Evolutionary conservation across 345 rosid species (phyloP), one percentile per base, ranked within the genome.

Genomic region (Punica granatum): DNA sequence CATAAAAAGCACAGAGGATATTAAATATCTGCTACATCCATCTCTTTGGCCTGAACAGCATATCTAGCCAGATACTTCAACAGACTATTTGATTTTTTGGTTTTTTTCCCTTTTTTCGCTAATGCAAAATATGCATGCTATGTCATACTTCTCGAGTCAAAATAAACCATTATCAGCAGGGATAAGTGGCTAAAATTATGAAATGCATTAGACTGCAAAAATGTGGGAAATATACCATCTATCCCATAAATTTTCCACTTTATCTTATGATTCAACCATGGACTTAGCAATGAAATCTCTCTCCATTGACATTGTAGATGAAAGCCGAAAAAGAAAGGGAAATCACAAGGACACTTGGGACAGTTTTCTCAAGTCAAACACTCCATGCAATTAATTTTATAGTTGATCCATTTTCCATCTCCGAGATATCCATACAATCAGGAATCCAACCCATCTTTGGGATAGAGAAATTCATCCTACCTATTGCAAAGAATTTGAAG

Each of bases 1-100:
- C 70, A 39, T 53, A 53, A 61, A 58, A 67, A 53, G 51, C 13
- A 43, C 21, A 23, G n/a, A 0, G 25, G 16, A 41, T 64, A 64
- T 41, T 37, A 34, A 21, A 34, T 3, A 18, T 5, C 42, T 33
- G 14, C 23, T 51, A 12, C 58, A 51, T 1, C 58, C 28, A 23
- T 3, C 28, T 8, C 58, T 51, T n/a, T 51, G n/a, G n/a, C n/a
- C n/a, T n/a, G n/a, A n/a, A 56, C 7, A 56, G 31, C 31, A 53
- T 37, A 37, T 46, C 23, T 18, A 46, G 53, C n/a, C 7, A 44
- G 0, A 2, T 18, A 3, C 51, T 49, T 49, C 11, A 49, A 49
- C 56, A 49, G 1, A 23, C 11, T 49, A 49, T n/a, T n/a, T n/a
- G n/a, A n/a, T n/a, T n/a, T n/a, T 21, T 21, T 49, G 12, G 6